Percentiles rank a stretch among this genome's conserved stretches.
phyloP scores from a whole-genome alignment of 345 rosid genomes.

The Ceriops zippeliana region DNA sequence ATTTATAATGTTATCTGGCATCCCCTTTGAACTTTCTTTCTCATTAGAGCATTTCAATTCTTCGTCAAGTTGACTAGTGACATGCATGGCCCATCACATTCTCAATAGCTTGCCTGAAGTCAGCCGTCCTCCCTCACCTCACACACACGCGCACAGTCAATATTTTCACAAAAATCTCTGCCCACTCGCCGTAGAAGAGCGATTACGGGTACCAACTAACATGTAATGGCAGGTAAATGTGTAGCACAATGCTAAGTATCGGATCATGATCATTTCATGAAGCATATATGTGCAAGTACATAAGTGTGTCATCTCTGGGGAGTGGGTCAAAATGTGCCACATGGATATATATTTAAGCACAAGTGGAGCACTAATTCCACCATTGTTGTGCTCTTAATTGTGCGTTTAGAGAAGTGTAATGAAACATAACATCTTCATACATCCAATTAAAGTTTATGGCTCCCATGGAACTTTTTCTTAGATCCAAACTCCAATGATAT shows the following conservation, averaged over 20 bases:
- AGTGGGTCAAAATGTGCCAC: slow-evolving; percentile 7
- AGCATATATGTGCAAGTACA: background rate
- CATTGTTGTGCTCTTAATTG: slow-evolving; percentile 12
- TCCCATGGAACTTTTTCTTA: background rate
- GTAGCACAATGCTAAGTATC: background rate
- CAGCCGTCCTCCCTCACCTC: background rate
- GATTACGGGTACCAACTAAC: background rate
- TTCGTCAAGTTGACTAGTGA: slow-evolving; percentile 21
- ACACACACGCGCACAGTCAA: no score
- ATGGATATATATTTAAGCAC: no score
- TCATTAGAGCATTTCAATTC: background rate
- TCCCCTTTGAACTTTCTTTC: slow-evolving; percentile 18
- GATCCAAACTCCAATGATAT: slow-evolving; percentile 8
- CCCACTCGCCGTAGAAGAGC: background rate
- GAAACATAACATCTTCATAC: no score
- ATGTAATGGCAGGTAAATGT: background rate
- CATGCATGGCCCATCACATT: slow-evolving; percentile 18
- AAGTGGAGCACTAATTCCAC: slow-evolving; percentile 32
- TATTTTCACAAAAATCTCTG: background rate
- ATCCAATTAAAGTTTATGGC: background rate
- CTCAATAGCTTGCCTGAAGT: background rate
- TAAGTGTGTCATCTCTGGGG: slow-evolving; percentile 2
- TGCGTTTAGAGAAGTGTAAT: background rate
- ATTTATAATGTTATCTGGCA: slow-evolving; percentile 23
- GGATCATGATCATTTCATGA: slow-evolving; percentile 1